phyloP scores from a whole-genome alignment of 2,329 filamentous ascomycete species.

The Talaromyces verruculosus region DNA sequence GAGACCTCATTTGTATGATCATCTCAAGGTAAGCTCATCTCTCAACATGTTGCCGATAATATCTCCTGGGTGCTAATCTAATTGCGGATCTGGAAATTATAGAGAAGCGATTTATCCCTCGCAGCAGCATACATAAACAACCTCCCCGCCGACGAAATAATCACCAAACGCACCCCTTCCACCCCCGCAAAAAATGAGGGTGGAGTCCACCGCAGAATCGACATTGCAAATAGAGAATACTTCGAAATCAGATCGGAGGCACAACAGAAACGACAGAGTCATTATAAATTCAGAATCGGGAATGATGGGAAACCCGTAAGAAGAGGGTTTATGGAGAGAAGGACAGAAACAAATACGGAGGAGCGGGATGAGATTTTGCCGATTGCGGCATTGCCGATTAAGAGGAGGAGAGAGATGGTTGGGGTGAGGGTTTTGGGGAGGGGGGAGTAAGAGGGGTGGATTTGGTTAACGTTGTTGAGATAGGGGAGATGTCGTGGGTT shows the following conservation, averaged over 20 bases:
- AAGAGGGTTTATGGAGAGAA: neutral
- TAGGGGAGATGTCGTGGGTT: neutral
- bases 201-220: neutral
- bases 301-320: neutral
- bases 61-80: too few relatives aligned
- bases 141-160: neutral
- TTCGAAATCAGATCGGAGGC: neutral
- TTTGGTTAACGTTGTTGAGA: neutral
- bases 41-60: too few relatives aligned
- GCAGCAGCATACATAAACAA: conserved; percentile 7
- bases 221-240: neutral
- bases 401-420: neutral
- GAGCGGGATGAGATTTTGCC: neutral
- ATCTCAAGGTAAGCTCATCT: neutral
- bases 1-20: neutral
- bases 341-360: neutral
- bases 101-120: neutral
- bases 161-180: neutral
- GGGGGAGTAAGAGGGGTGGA: too few relatives aligned
- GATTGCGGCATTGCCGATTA: conserved; percentile 3
- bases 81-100: neutral
- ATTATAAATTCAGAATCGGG: conserved; percentile 1
- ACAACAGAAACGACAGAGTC: neutral
- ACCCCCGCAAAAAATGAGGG: neutral
- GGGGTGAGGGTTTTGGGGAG: neutral